These are phyloP conservation scores for Calonectria pteridis DNA, from an alignment of 2,329 filamentous ascomycete genomes.

Conservation along the genomic window DNA sequence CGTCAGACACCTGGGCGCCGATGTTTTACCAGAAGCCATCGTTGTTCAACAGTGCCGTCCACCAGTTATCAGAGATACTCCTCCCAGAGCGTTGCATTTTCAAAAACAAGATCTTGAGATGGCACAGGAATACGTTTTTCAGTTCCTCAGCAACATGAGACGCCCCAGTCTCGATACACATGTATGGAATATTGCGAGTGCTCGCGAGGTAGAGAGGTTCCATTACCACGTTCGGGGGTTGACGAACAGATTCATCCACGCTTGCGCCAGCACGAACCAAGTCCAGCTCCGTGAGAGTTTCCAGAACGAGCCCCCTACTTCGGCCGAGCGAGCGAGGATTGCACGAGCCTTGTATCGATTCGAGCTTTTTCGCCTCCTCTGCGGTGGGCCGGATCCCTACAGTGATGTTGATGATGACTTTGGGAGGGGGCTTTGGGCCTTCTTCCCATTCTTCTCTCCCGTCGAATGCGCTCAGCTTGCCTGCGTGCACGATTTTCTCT, in stretches of 20 bases:
- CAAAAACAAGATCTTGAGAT: background rate
- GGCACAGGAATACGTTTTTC: background rate
- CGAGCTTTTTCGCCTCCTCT: background rate
- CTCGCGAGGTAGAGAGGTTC: background rate
- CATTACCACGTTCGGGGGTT: background rate
- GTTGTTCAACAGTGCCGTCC: background rate
- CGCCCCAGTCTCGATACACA: background rate
- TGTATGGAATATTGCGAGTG: background rate
- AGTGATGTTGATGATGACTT: background rate
- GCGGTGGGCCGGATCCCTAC: background rate
- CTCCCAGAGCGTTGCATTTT: background rate
- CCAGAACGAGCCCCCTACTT: background rate
- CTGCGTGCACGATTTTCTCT: background rate
- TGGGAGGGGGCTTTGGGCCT: background rate
- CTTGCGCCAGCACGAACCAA: background rate
- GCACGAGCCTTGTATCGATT: background rate
- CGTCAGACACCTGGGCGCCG: background rate
- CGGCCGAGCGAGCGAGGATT: background rate
- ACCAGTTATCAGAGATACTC: background rate
- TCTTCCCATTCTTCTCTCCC: background rate
- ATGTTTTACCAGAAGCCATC: conserved; percentile 1
- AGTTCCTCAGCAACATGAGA: background rate
- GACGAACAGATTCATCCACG: background rate
- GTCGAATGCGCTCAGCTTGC: background rate
- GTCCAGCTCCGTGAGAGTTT: background rate